These are phyloP conservation scores for Chenopodium berlandieri DNA, from an alignment of 148 eudicot species.

Conservation along the genomic window DNA sequence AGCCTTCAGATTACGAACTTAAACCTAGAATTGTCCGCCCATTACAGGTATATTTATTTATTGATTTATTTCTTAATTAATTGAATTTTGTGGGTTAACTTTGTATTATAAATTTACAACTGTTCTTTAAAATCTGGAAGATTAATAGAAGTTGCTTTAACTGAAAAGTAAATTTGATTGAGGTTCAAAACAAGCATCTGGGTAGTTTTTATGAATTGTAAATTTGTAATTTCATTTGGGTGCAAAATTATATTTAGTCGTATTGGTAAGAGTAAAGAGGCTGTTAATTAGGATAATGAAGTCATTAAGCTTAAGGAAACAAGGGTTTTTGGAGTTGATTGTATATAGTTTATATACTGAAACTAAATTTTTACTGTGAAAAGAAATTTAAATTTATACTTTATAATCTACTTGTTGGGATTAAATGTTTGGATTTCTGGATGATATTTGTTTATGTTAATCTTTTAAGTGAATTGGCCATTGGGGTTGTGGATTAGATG, in stretches of 20 bases:
- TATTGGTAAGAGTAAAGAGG: no score
- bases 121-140: neutral
- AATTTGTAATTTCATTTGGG: neutral
- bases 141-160: neutral
- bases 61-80: neutral
- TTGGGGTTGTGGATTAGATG: neutral
- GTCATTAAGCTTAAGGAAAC: neutral
- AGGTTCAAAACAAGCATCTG: neutral
- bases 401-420: neutral
- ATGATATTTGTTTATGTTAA: neutral
- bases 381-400: neutral
- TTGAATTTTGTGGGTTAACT: neutral
- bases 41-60: conserved; percentile 5
- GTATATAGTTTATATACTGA: neutral
- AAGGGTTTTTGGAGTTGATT: neutral
- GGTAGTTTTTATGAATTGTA: neutral
- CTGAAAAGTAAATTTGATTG: neutral
- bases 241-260: no score
- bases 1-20: neutral
- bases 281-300: neutral
- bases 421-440: neutral
- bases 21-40: neutral
- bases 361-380: neutral
- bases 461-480: neutral
- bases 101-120: neutral